These are phyloP conservation scores for Aureobasidium sp. DNA, from an alignment of 2,329 filamentous ascomycete species.

Conservation along the genomic window DNA sequence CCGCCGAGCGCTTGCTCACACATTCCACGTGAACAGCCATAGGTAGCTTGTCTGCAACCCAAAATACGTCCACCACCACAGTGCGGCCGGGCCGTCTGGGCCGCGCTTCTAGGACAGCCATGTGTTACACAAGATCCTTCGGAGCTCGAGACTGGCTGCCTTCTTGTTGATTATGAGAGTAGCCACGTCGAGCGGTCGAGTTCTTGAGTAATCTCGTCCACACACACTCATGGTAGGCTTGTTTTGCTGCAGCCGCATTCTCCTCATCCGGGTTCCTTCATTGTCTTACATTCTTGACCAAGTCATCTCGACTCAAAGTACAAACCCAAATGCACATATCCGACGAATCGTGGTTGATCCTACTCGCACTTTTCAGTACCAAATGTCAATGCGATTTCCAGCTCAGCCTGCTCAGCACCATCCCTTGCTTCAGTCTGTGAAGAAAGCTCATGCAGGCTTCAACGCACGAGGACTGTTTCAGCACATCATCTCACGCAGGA, in stretches of 20 bases:
- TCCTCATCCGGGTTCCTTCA: neutral
- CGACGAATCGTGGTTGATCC: neutral
- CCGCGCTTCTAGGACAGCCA: slow-evolving; percentile 3
- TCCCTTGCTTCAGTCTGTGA: slow-evolving; percentile 10
- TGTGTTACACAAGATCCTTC: slow-evolving; percentile 12
- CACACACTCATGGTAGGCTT: neutral
- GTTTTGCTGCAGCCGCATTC: slow-evolving; percentile 6
- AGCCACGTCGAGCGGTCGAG: slow-evolving; percentile 2
- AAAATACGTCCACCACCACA: neutral
- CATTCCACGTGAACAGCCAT: slow-evolving; percentile 11
- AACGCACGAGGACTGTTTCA: slow-evolving; percentile 15
- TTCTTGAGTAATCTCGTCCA: neutral
- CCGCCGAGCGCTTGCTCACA: slow-evolving; percentile 11
- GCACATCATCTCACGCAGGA: slow-evolving; percentile 13
- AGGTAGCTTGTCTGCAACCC: neutral
- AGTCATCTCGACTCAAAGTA: neutral
- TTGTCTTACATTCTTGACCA: slow-evolving; percentile 14
- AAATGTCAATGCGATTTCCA: slow-evolving; percentile 2
- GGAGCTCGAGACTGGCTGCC: neutral
- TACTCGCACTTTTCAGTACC: neutral
- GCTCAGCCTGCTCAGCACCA: neutral
- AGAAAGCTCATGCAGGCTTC: slow-evolving; percentile 11
- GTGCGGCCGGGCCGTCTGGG: neutral
- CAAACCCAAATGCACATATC: neutral
- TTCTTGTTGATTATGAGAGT: neutral